phyloP scores from a whole-genome alignment of 176 grass and related monocot species.

The Phyllostachys edulis region DNA sequence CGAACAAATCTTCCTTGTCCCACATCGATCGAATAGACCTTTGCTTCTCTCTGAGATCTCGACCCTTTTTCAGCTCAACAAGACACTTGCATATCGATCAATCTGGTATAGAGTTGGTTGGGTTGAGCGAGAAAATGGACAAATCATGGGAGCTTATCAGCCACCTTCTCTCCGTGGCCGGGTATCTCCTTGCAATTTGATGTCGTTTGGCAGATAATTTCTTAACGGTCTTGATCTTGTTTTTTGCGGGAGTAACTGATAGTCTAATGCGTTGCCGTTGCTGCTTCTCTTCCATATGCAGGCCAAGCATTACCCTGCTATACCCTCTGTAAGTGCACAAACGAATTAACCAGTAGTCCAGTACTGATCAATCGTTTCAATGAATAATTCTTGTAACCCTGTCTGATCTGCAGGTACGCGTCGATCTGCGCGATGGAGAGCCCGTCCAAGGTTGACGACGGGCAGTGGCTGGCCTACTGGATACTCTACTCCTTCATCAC shows the following conservation, averaged over 20 bases:
- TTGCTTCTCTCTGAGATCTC: neutral
- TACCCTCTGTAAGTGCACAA: conserved; percentile 68
- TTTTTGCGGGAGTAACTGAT: neutral
- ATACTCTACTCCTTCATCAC: conserved; percentile 73
- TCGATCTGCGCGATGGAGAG: conserved; percentile 79
- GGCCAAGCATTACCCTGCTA: conserved; percentile 53
- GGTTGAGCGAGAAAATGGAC: conserved; percentile 24
- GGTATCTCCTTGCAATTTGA: neutral
- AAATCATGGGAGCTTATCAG: conserved; percentile 46
- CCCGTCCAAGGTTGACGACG: conserved; percentile 57
- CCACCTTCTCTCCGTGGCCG: conserved; percentile 42
- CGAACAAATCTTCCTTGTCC: neutral
- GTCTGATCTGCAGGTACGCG: conserved; percentile 49
- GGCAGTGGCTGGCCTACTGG: conserved; percentile 88
- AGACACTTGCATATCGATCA: neutral
- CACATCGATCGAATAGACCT: neutral
- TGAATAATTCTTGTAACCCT: neutral
- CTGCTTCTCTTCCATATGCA: neutral
- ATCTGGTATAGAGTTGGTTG: neutral
- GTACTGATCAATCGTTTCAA: neutral
- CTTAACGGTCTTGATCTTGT: too few species aligned
- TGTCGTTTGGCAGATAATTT: neutral
- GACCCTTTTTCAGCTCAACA: neutral
- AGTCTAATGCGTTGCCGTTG: neutral
- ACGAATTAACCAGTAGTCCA: neutral